phyloP scores from a whole-genome alignment of 257 asterid genomes.

The Solanum piurae region DNA sequence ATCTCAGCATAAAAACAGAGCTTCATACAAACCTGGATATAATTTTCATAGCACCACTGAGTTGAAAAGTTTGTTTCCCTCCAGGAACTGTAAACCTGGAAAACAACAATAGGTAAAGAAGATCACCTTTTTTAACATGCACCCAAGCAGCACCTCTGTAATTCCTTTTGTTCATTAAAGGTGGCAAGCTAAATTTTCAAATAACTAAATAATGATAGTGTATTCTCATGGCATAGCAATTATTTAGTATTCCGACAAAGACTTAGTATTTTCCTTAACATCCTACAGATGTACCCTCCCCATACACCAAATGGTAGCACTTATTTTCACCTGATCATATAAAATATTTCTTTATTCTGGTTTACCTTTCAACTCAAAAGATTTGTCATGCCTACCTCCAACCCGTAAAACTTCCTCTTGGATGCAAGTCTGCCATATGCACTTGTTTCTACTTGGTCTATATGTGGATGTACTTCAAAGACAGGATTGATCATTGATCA shows the following conservation, averaged over 20 bases:
- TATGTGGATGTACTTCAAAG: neutral
- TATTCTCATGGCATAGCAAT: neutral
- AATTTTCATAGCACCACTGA: constrained; percentile 94
- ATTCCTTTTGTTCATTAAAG: neutral
- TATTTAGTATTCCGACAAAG: neutral
- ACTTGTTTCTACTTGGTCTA: neutral
- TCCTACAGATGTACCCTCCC: neutral
- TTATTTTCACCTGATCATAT: neutral
- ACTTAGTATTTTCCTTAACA: neutral
- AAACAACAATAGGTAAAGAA: neutral
- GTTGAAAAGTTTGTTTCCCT: constrained; percentile 82
- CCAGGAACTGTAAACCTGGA: constrained; percentile 81
- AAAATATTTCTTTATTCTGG: neutral
- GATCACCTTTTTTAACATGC: neutral
- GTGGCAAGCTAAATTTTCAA: neutral
- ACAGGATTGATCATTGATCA: neutral
- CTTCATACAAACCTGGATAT: constrained; percentile 48
- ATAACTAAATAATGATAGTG: neutral
- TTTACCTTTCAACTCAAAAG: neutral
- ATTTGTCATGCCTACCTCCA: neutral
- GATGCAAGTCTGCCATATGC: neutral
- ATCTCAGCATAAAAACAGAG: neutral
- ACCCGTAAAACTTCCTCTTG: neutral
- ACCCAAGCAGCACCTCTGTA: neutral
- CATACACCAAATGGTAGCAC: neutral